Evolutionary conservation across 345 rosid species (phyloP).

Genomic region (Citrus sinensis): DVS_A1.0 CM039168.1:28501501-28502000

Average conservation of each 20-base stretch:
- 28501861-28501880: slow-evolving; percentile 57
- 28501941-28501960: background rate
- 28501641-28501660: background rate
- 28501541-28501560: background rate
- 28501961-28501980: background rate
- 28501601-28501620: background rate
- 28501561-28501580: background rate
- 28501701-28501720: background rate
- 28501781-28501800: slow-evolving; percentile 81
- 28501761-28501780: slow-evolving; percentile 94
- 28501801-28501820: slow-evolving; percentile 71
- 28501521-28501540: background rate
- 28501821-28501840: slow-evolving; percentile 45
- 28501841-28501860: slow-evolving; percentile 40
- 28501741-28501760: slow-evolving; percentile 52
- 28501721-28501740: background rate
- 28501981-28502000: background rate
- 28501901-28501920: background rate
- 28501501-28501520: background rate
- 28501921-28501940: background rate
- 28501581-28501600: background rate
- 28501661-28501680: background rate
- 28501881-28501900: background rate
- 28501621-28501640: background rate
- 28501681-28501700: background rate